Evolutionary conservation across 345 rosid genomes (phyloP).

Genomic region (Eucalyptus erythrocorys): DNA sequence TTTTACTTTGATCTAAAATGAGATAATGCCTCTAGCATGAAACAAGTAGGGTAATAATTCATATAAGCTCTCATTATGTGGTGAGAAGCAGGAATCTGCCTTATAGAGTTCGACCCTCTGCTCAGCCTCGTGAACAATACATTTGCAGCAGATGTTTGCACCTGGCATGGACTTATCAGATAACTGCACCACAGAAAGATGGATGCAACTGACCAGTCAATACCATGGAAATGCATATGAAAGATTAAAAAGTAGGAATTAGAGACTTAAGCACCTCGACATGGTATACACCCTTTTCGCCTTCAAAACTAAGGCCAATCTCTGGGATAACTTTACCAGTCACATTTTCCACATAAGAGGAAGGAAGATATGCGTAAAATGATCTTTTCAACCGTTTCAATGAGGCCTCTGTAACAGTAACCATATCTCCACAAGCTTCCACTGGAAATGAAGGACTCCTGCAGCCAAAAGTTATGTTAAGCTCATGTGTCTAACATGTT

Average conservation of each 20-base stretch:
- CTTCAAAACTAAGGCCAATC: slow-evolving; percentile 17
- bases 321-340: slow-evolving; percentile 14
- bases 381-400: slow-evolving; percentile 7
- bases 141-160: not conserved
- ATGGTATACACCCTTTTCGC: slow-evolving; percentile 34
- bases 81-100: not conserved
- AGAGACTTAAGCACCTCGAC: slow-evolving; percentile 31
- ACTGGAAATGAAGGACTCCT: slow-evolving; percentile 8
- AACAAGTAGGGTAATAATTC: not conserved
- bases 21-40: not conserved
- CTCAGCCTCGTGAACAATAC: not conserved
- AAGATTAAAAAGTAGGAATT: not conserved
- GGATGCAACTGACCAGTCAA: not conserved
- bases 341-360: slow-evolving; percentile 19
- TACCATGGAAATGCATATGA: not conserved
- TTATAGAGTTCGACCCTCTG: not conserved
- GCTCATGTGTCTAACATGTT: not conserved
- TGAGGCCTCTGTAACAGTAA: slow-evolving; percentile 13
- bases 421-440: not conserved
- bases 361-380: slow-evolving; percentile 28
- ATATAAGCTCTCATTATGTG: not conserved
- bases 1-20: not conserved
- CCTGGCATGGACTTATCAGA: slow-evolving; percentile 1
- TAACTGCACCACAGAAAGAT: slow-evolving; percentile 17
- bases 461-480: not conserved